phyloP scores from a whole-genome alignment of 139 green algal genomes.

The Zygnema circumcarinatum region DNA sequence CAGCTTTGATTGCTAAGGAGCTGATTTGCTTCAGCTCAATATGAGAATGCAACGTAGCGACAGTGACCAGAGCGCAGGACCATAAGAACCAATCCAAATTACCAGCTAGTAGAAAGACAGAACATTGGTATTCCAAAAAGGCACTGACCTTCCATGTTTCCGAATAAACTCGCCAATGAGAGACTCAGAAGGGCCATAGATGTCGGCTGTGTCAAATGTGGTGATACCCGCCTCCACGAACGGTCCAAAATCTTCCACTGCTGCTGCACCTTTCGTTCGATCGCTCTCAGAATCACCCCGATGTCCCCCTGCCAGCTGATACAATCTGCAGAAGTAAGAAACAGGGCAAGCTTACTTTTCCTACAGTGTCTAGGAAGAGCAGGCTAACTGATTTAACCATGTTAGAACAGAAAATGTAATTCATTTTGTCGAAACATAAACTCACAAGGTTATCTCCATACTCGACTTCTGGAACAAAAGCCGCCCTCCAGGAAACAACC shows the following conservation, averaged over 20 bases:
- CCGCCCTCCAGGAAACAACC: too few relatives aligned
- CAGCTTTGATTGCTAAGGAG: too few relatives aligned
- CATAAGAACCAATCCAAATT: too few relatives aligned
- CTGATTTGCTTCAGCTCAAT: too few relatives aligned
- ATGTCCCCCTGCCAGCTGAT: conserved; percentile 65
- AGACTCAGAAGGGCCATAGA: conserved; percentile 82
- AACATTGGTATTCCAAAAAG: not conserved
- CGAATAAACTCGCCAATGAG: conserved; percentile 78
- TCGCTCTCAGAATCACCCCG: conserved; percentile 73
- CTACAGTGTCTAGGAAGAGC: not conserved
- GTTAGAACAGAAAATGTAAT: too few relatives aligned
- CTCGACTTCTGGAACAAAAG: too few relatives aligned
- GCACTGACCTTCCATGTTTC: not conserved
- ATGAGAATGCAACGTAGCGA: too few relatives aligned
- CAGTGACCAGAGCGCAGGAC: too few relatives aligned
- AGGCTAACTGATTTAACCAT: not conserved
- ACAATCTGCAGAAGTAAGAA: not conserved
- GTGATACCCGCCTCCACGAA: conserved; percentile 77
- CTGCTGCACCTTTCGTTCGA: conserved; percentile 72
- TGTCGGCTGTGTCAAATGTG: conserved; percentile 76
- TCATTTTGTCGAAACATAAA: too few relatives aligned
- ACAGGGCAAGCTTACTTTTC: not conserved
- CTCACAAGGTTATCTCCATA: too few relatives aligned
- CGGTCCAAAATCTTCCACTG: conserved; percentile 71
- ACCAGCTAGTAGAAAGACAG: too few relatives aligned